Evolutionary conservation across 768 basidiomycete species (phyloP).

Genomic region (Hydnomerulius pinastri): DNA sequence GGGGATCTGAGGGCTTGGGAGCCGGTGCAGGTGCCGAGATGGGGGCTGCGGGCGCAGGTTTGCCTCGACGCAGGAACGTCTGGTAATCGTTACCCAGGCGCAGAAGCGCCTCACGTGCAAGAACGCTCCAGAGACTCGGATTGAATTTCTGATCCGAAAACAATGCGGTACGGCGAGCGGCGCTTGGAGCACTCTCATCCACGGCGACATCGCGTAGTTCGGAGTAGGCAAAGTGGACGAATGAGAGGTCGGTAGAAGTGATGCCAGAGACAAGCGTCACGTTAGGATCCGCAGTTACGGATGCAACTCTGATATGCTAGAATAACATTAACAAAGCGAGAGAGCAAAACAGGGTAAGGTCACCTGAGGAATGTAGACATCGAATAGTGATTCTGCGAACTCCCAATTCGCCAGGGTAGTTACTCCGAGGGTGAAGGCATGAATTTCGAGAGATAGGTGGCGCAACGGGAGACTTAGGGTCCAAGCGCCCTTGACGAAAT

Average conservation of each 20-base stretch:
- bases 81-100: constrained; percentile 72
- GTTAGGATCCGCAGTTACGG: constrained; percentile 50
- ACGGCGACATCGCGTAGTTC: constrained; percentile 58
- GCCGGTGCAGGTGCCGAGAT: constrained; percentile 27
- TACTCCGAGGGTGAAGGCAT: constrained; percentile 52
- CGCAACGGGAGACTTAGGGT: constrained; percentile 51
- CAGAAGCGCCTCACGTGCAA: constrained; percentile 60
- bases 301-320: constrained; percentile 51
- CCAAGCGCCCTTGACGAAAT: constrained; percentile 62
- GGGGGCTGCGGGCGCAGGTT: constrained; percentile 30
- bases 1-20: constrained; percentile 30
- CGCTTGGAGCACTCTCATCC: constrained; percentile 42
- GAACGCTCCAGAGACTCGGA: constrained; percentile 62
- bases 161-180: constrained; percentile 50
- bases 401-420: constrained; percentile 65
- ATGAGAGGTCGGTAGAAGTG: constrained; percentile 50
- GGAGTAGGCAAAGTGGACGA: constrained; percentile 65
- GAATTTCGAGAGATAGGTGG: constrained; percentile 45
- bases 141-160: constrained; percentile 71
- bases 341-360: constrained; percentile 5
- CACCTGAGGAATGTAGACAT: constrained; percentile 59
- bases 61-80: constrained; percentile 59
- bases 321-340: constrained; percentile 2
- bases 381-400: constrained; percentile 59
- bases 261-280: constrained; percentile 65